Evolutionary conservation across 331 rosid species (phyloP), one percentile per base, ranked within the genome.

Genomic region (Acacia concinna): DNA sequence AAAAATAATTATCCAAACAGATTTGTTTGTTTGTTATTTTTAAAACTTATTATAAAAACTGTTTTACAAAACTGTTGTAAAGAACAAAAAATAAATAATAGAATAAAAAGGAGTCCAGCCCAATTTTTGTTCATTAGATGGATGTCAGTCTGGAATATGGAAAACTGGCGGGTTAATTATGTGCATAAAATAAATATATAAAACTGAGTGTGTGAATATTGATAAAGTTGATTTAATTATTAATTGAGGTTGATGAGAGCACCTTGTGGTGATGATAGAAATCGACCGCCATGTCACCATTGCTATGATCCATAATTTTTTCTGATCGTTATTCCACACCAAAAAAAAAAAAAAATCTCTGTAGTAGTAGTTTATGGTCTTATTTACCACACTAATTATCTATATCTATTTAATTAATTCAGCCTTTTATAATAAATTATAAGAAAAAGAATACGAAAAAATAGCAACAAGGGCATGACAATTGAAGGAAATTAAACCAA

Each of bases 231-330:
- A 18, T 47, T 41, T 1, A 38, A 13, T 1, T 4, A 51, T 2
- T 51, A 18, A 18, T 2, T 47, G 56, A 47, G 56, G 28, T 6
- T 6, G 12, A 56, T n/a, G 28, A 56, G 9, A 37, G 18, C 40
- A 89, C 92, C 90, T 85, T 88, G 62, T 88, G 86, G 0, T 75
- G 84, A 73, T 90, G 83, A 69, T 86, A 90, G n/a, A 88, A 83
- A 65, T 83, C 94, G 27, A 59, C 72, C 4, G 87, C 83, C 2
- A 83, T 41, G 6, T 68, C 81, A 1, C 89, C 92, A 14, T 14
- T 85, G 77, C 86, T 86, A 0, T 44, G 78, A 49, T 90, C 90
- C 76, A n/a, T 12, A 10, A 88, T 88, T 49, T 79, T 85, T 11
- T 79, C 90, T 90, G 88, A 8, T 59, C 66, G 8, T 59, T 13